Base-by-base conservation (phyloP, 768 basidiomycete species). In the Leucosporidium scottii region DNA sequence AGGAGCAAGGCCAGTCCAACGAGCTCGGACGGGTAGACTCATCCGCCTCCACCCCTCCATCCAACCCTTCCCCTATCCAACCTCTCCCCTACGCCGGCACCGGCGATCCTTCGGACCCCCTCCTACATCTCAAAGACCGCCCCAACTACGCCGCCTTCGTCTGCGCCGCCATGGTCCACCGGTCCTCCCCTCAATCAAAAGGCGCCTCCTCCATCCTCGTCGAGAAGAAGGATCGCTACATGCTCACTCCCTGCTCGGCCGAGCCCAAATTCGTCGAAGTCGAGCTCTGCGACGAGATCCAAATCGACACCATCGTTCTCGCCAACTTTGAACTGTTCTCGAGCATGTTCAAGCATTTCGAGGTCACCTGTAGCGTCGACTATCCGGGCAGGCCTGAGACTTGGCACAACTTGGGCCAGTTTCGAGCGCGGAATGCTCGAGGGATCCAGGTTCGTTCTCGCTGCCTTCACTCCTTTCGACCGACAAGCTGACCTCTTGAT, bases 311-410 rank as follows among this genome's bases (percentile, higher is more conserved):
- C 0, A 87, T 98, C 55, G 93, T 97, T 77, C 81, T 99, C 23
- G 93, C 93, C 66, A 94, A 97, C 76, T 96, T 90, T 76, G 94
- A 99, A 80, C 98, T 97, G 81, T 99, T 97, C 79, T 91, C 89
- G 71, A 93, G 93, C 2, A 89, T 96, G 20, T 93, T 98, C 81
- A 89, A 89, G 78, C 91, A 94, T 64, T 88, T 98, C 69, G 83
- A 83, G 7, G 86, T 98, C 57, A 89, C 88, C 77, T 91, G 85
- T 12, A 81, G 84, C 20, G 80, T 81, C 77, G 80, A 77, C 71
- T 88, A 88, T 71, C 83, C 84, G 12, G 83, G 82, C 25, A 82
- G 82, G 50, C 77, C 81, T 31, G 82, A 85, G 20, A 84, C 81
- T 28, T 92, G 90, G 89, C 84, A 82, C 20, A 81, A 81, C 63